A percentile compares a stretch with the other conserved stretches of the same genome.
These are phyloP conservation scores for Beauveria brongniartii DNA, from an alignment of 2,329 filamentous ascomycete genomes.

Conservation along the genomic window DNA sequence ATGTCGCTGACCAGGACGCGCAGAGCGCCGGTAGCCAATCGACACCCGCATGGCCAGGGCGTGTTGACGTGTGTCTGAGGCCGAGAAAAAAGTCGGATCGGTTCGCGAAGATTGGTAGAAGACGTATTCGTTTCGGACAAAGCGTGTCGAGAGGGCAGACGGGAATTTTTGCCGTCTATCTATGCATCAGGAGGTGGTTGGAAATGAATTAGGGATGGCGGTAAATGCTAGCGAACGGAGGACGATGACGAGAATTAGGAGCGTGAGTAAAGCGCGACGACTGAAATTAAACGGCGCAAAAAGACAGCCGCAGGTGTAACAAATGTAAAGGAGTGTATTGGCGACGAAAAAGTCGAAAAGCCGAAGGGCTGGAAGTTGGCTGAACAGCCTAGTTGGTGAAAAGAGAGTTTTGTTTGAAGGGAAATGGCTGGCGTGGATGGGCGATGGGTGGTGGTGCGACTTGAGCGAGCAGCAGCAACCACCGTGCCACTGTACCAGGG, in stretches of 20 bases:
- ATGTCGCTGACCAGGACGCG: constrained; percentile 25
- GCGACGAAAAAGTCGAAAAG: constrained; percentile 1
- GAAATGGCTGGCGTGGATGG: constrained; percentile 1
- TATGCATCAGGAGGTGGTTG: constrained; percentile 5
- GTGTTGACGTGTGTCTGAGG: neutral
- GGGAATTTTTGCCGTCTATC: neutral
- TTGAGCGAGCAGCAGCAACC: neutral
- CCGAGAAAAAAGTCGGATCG: neutral
- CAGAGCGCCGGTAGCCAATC: constrained; percentile 33
- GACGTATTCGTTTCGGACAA: neutral
- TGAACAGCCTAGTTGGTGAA: neutral
- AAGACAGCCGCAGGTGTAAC: neutral
- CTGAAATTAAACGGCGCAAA: neutral
- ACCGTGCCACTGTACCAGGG: neutral
- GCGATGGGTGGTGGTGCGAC: neutral
- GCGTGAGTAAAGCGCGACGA: neutral
- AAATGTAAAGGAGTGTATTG: constrained; percentile 5
- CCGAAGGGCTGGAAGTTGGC: constrained; percentile 9
- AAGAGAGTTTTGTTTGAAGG: constrained; percentile 9
- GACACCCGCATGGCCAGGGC: constrained; percentile 39
- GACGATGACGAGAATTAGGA: constrained; percentile 4
- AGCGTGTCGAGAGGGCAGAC: neutral
- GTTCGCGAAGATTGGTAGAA: neutral
- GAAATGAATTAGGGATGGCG: neutral
- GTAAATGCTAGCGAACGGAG: neutral